Percentiles rank a stretch among this genome's conserved stretches.
Conservation (phyloP, 768 basidiomycete genomes). For the Leccinum rimulosum region DNA sequence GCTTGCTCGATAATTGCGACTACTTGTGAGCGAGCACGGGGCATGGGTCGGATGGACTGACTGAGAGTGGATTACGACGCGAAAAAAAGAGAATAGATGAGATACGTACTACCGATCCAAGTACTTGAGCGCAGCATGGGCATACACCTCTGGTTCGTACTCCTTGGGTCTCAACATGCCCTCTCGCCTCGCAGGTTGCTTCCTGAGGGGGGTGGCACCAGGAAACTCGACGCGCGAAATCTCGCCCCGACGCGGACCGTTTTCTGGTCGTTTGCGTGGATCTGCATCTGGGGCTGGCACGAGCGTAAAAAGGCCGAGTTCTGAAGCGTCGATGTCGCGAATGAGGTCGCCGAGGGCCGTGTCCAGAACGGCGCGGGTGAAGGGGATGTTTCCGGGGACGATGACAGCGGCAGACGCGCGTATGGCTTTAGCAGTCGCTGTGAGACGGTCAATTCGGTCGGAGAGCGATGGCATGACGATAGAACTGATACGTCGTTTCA, state of each 20-base stretch:
- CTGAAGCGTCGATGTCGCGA: constrained; percentile 74
- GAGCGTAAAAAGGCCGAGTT: constrained; percentile 74
- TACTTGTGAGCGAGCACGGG: constrained; percentile 44
- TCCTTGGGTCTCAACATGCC: constrained; percentile 38
- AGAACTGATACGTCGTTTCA: constrained; percentile 1
- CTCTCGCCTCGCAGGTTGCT: constrained; percentile 40
- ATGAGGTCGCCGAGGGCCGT: constrained; percentile 71
- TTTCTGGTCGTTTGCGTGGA: constrained; percentile 27
- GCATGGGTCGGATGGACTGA: constrained; percentile 48
- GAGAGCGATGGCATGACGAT: constrained; percentile 51
- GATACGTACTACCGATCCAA: constrained; percentile 70
- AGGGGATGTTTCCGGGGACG: constrained; percentile 35
- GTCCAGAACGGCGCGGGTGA: constrained; percentile 63
- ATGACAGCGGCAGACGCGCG: constrained; percentile 40
- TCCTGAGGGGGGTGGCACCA: constrained; percentile 67
- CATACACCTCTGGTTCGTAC: constrained; percentile 72
- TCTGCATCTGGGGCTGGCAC: constrained; percentile 36
- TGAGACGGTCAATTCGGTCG: constrained; percentile 68
- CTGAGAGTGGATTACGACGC: constrained; percentile 36
- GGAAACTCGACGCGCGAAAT: constrained; percentile 64
- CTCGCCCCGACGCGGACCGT: constrained; percentile 34
- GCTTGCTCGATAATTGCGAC: constrained; percentile 39
- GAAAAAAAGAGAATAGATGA: background rate
- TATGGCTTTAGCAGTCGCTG: constrained; percentile 51
- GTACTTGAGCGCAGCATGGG: constrained; percentile 71